A percentile compares a stretch with the other conserved stretches of the same genome.
Conservation (phyloP, 768 basidiomycete species). For the Phylloporus arenicola region DNA sequence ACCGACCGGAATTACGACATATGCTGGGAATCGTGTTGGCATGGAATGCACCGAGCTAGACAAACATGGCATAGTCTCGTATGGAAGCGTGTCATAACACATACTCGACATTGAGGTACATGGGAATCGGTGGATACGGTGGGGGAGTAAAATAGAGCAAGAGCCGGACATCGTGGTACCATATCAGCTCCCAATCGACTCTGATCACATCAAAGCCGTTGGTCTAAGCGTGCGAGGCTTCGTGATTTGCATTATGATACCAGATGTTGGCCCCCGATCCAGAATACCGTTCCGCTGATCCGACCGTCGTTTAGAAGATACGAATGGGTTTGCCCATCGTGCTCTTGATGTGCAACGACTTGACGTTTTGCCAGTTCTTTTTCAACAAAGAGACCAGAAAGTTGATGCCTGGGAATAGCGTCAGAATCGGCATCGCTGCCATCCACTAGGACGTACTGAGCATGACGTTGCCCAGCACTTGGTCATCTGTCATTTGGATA, state of each 20-base stretch:
- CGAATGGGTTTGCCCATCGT: constrained; percentile 99
- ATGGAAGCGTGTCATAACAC: constrained; percentile 10
- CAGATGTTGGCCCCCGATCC: constrained; percentile 20
- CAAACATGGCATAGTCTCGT: constrained; percentile 3
- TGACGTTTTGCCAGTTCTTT: constrained; percentile 99
- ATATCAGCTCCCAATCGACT: constrained; percentile 91
- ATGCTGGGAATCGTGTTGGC: constrained; percentile 9
- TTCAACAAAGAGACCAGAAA: constrained; percentile 98
- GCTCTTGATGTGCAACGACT: constrained; percentile 96
- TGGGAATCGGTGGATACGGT: constrained; percentile 16
- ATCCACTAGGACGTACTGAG: constrained; percentile 52
- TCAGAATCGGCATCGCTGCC: not conserved
- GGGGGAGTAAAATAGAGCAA: constrained; percentile 9
- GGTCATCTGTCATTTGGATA: constrained; percentile 95
- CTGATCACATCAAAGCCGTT: constrained; percentile 63
- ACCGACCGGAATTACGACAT: not conserved
- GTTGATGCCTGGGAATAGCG: constrained; percentile 74
- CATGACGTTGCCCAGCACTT: constrained; percentile 97
- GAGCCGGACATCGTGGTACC: constrained; percentile 27
- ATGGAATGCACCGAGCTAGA: constrained; percentile 2
- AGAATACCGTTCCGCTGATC: constrained; percentile 12
- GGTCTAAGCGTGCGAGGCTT: constrained; percentile 99
- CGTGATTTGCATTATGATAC: constrained; percentile 79
- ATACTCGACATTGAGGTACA: constrained; percentile 14
- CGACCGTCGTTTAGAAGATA: constrained; percentile 59